These are phyloP conservation scores for Solanum corneliomulleri DNA, from an alignment of 257 asterid species.

Conservation along the genomic window DNA sequence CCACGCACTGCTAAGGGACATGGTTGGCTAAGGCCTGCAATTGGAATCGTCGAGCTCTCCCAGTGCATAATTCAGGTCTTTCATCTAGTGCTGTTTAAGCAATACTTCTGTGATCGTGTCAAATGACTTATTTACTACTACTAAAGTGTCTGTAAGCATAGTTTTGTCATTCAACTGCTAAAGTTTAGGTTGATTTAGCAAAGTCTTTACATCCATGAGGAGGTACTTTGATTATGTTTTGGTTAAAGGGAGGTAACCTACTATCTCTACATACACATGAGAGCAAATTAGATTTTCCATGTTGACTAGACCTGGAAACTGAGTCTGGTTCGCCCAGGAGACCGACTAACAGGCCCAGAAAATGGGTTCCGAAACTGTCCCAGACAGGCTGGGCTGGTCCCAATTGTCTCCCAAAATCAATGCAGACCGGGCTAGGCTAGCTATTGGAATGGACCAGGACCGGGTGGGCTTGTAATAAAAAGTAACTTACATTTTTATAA, in stretches of 20 bases:
- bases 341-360: background rate
- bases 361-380: background rate
- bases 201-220: background rate
- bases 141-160: background rate
- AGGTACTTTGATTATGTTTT: background rate
- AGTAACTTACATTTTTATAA: background rate
- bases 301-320: background rate
- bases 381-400: background rate
- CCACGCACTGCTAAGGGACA: conserved; percentile 74
- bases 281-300: background rate
- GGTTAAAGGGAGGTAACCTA: background rate
- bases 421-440: background rate
- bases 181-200: background rate
- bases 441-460: background rate
- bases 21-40: conserved; percentile 89
- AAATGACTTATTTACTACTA: background rate
- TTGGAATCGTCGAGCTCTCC: conserved; percentile 78
- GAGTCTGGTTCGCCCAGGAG: background rate
- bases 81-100: background rate
- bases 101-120: background rate
- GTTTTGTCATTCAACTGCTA: background rate
- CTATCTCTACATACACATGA: background rate
- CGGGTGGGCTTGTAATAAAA: background rate
- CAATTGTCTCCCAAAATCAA: background rate
- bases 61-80: conserved; percentile 83